phyloP scores from a whole-genome alignment of 129 eudicot genomes.

The Solidago caesia region DNA sequence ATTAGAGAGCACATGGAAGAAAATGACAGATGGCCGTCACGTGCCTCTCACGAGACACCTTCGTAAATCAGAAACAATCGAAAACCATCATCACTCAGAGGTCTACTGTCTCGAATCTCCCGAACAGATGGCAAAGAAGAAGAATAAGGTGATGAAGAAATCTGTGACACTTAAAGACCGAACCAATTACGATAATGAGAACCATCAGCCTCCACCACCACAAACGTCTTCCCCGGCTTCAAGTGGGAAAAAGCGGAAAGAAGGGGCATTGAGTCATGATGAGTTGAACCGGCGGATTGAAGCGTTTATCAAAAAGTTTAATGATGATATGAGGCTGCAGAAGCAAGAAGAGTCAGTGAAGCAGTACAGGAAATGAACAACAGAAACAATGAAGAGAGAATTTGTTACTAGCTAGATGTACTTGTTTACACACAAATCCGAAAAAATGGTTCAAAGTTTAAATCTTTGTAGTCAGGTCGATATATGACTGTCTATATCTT shows the following conservation, averaged over 20 bases:
- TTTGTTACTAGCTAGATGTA: neutral
- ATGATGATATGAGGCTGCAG: constrained; percentile 75
- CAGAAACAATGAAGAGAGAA: neutral
- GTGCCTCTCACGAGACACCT: constrained; percentile 57
- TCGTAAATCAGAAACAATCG: constrained; percentile 44
- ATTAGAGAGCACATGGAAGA: constrained; percentile 62
- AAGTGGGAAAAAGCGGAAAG: constrained; percentile 41
- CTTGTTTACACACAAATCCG: no score
- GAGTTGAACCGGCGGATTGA: constrained; percentile 75
- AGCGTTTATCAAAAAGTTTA: constrained; percentile 64
- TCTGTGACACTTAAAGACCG: constrained; percentile 52
- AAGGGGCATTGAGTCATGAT: constrained; percentile 60
- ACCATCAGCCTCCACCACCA: constrained; percentile 8
- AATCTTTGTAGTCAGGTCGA: no score
- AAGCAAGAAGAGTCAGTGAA: constrained; percentile 34
- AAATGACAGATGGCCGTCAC: constrained; percentile 61
- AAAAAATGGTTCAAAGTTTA: no score
- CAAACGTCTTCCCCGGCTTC: constrained; percentile 24
- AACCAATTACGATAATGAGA: constrained; percentile 30
- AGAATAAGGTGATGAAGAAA: constrained; percentile 24
- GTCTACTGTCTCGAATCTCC: neutral
- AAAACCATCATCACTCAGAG: constrained; percentile 38
- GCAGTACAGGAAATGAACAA: neutral
- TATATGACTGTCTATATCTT: no score
- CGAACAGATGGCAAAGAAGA: neutral